A percentile compares a stretch with the other conserved stretches of the same genome.
These are phyloP conservation scores for Lyophyllum semitale DNA, from an alignment of 768 basidiomycete species.

Conservation along the genomic window DNA sequence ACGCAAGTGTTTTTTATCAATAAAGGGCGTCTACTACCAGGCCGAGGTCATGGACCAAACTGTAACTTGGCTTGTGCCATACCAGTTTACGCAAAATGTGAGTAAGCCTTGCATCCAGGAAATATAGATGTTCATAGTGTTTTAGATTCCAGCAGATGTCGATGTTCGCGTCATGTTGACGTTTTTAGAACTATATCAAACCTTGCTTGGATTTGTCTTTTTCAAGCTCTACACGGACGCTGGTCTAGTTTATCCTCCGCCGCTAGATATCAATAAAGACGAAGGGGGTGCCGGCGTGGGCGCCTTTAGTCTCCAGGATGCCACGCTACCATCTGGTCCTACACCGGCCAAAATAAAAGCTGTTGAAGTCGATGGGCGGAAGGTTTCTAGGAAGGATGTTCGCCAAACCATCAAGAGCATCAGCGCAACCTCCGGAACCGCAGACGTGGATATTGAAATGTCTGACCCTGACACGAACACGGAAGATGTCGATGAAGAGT, in stretches of 20 bases:
- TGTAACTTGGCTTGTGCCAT: conserved; percentile 95
- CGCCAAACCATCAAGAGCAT: conserved; percentile 66
- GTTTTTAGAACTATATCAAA: conserved; percentile 97
- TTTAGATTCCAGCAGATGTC: conserved; percentile 89
- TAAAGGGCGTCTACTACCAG: conserved; percentile 98
- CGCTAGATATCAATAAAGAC: conserved; percentile 79
- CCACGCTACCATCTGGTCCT: conserved; percentile 31
- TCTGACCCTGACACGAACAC: conserved; percentile 31
- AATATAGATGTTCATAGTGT: conserved; percentile 8
- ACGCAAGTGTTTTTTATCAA: conserved; percentile 91
- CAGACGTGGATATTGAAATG: conserved; percentile 40
- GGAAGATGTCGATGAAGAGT: conserved; percentile 61
- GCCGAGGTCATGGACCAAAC: conserved; percentile 92
- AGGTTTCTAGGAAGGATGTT: conserved; percentile 53
- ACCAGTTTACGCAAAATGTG: conserved; percentile 95
- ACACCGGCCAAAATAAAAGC: conserved; percentile 48
- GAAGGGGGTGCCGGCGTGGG: conserved; percentile 87
- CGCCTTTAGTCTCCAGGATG: conserved; percentile 75
- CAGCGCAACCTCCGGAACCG: conserved; percentile 24
- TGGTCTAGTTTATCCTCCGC: conserved; percentile 93
- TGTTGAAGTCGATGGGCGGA: conserved; percentile 45
- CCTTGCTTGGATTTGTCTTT: conserved; percentile 90
- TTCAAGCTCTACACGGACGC: conserved; percentile 98
- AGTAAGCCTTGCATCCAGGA: conserved; percentile 23
- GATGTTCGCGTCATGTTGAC: conserved; percentile 98